Percentiles rank a stretch among this genome's conserved stretches.
phyloP scores from a whole-genome alignment of 805 yeast genomes.

The Candida quercuum region DNA sequence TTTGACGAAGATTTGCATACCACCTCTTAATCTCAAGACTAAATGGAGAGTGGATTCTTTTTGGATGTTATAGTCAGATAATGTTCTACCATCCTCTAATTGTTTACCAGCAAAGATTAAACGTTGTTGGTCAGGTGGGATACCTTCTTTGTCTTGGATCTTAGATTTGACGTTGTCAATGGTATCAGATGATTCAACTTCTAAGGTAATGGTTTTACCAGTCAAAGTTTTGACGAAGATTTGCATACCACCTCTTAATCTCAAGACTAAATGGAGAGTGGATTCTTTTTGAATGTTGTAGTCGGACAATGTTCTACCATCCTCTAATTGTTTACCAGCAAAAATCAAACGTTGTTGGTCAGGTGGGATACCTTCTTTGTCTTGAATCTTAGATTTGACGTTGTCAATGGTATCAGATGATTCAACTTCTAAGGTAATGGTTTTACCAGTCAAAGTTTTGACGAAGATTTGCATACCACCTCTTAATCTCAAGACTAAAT shows the following conservation, averaged over 20 bases:
- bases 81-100: slow-evolving; percentile 65
- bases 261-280: slow-evolving; percentile 73
- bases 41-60: slow-evolving; percentile 67
- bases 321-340: slow-evolving; percentile 94
- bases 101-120: slow-evolving; percentile 69
- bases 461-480: slow-evolving; percentile 94
- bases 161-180: slow-evolving; percentile 58
- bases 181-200: slow-evolving; percentile 92
- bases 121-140: slow-evolving; percentile 70
- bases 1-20: slow-evolving; percentile 72
- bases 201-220: slow-evolving; percentile 65
- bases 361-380: slow-evolving; percentile 98
- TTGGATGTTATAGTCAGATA: slow-evolving; percentile 69
- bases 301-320: slow-evolving; percentile 89
- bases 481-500: slow-evolving; percentile 79
- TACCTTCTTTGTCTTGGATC: slow-evolving; percentile 68
- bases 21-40: slow-evolving; percentile 74
- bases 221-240: slow-evolving; percentile 59
- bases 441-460: slow-evolving; percentile 95
- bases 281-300: slow-evolving; percentile 95
- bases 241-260: slow-evolving; percentile 87
- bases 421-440: slow-evolving; percentile 96
- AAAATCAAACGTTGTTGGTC: slow-evolving; percentile 97
- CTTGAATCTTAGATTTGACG: slow-evolving; percentile 92
- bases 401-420: slow-evolving; percentile 95